Conservation (phyloP, 805 yeast species). For the fission yeast (Schizosaccharomyces pombe) region DNA sequence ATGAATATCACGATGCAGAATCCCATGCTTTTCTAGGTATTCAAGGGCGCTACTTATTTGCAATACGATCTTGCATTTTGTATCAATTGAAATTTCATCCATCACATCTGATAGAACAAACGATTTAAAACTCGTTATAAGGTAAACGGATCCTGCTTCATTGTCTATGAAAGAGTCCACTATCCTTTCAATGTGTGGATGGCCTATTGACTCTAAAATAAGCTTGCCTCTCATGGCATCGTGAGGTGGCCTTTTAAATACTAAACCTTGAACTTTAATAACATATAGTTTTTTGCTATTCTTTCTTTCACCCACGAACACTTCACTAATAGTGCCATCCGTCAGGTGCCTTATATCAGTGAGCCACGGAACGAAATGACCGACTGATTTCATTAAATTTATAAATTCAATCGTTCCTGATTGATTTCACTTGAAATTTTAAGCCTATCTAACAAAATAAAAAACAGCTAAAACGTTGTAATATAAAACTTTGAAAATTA, state of each 20-base stretch:
- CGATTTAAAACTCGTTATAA: background rate
- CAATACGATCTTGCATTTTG: slow-evolving; percentile 13
- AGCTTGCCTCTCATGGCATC: background rate
- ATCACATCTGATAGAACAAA: background rate
- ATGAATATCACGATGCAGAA: slow-evolving; percentile 86
- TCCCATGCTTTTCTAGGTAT: slow-evolving; percentile 80
- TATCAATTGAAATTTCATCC: background rate
- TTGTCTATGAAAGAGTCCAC: background rate
- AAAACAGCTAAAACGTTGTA: no score
- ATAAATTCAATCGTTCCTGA: no score
- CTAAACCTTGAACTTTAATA: background rate
- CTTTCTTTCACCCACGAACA: background rate
- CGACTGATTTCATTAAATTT: no score
- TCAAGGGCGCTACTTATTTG: slow-evolving; percentile 89
- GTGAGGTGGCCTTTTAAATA: background rate
- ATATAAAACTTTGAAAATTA: no score
- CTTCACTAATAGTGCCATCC: background rate
- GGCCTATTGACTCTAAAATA: background rate
- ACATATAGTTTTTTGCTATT: background rate
- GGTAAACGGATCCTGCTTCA: background rate
- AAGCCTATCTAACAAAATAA: no score
- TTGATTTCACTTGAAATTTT: no score
- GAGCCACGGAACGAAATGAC: no score
- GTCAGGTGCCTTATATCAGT: background rate
- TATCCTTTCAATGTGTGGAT: background rate